Percentiles rank a stretch among this genome's conserved stretches.
Evolutionary conservation across 192 early-diverging fungal genomes (phyloP).

Genomic region (Mortierella claussenii): DNA sequence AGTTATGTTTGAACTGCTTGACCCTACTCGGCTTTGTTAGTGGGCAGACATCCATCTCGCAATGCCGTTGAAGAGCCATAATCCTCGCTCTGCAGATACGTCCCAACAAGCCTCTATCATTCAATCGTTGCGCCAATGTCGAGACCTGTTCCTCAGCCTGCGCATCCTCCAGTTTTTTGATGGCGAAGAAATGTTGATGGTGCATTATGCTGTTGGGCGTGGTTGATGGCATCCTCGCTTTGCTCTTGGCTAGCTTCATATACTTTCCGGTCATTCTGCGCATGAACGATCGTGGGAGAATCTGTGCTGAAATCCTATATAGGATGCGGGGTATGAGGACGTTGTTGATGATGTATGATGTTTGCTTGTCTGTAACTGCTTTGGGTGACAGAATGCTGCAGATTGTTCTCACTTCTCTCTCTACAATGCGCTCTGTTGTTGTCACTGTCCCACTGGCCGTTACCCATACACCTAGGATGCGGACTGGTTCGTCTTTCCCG

Average conservation of each 20-base stretch:
- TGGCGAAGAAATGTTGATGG: conserved; percentile 2
- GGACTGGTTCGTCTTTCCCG: background rate
- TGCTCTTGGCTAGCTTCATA: conserved; percentile 9
- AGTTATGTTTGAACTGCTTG: conserved; percentile 1
- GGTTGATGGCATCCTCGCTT: conserved; percentile 8
- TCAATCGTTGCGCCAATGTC: conserved; percentile 2
- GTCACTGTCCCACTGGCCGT: conserved; percentile 1
- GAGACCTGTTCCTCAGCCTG: conserved; percentile 31
- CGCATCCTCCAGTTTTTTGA: conserved; percentile 10
- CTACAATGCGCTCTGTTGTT: background rate
- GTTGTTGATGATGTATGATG: conserved; percentile 17
- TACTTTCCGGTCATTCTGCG: conserved; percentile 11
- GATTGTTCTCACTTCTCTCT: conserved; percentile 4
- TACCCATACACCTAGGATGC: conserved; percentile 26
- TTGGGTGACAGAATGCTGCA: conserved; percentile 15
- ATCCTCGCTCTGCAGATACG: conserved; percentile 4
- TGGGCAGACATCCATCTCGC: background rate
- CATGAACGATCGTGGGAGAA: background rate
- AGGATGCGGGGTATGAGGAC: conserved; percentile 9
- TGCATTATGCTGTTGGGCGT: conserved; percentile 26
- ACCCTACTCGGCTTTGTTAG: background rate
- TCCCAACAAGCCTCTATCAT: conserved; percentile 13
- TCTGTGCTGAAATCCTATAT: conserved; percentile 3
- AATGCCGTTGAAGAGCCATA: background rate
- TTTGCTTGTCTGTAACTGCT: conserved; percentile 17